Conservation (phyloP, 306 rosid species). For the Prunus padus region DNA sequence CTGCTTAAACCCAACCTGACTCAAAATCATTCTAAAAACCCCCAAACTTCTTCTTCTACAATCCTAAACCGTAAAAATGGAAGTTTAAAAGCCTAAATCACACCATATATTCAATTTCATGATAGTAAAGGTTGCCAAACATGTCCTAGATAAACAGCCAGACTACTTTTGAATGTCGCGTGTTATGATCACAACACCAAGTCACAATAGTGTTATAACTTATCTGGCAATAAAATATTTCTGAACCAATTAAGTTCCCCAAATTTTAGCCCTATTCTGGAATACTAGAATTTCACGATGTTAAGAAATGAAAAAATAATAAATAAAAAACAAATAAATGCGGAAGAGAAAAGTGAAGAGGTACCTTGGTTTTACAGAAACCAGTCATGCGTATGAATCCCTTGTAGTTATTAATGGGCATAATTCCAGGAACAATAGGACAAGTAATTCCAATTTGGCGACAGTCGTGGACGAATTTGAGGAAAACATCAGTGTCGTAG, state of each 20-base stretch:
- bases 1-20: not conserved
- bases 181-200: not conserved
- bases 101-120: not conserved
- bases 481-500: slow-evolving; percentile 86
- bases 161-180: not conserved
- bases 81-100: not conserved
- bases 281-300: no score
- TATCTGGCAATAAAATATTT: not conserved
- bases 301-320: no score
- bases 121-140: not conserved
- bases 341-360: not conserved
- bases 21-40: not conserved
- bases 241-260: not conserved
- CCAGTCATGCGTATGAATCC: slow-evolving; percentile 97
- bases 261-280: not conserved
- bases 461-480: slow-evolving; percentile 91
- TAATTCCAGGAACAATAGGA: slow-evolving; percentile 97
- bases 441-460: slow-evolving; percentile 94
- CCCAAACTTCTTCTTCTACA: not conserved
- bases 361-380: slow-evolving; percentile 95
- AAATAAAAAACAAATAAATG: not conserved
- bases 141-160: not conserved
- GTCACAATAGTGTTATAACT: not conserved
- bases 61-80: not conserved
- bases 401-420: slow-evolving; percentile 96